A percentile compares a stretch with the other conserved stretches of the same genome.
Conservation (phyloP, 192 early-diverging fungal species). For the Umbelopsis sp. region DNA sequence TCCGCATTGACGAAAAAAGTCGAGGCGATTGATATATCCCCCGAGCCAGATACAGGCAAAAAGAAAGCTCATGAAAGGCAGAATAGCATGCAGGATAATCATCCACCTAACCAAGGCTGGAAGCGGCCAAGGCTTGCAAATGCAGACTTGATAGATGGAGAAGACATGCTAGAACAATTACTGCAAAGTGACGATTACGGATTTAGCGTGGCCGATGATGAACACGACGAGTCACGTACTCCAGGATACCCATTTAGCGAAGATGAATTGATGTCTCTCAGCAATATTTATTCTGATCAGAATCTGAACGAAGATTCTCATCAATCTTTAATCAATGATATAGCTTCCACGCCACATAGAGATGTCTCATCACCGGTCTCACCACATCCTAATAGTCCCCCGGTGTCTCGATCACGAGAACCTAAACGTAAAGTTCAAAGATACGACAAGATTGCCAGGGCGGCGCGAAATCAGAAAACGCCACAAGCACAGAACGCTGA, state of each 20-base stretch:
- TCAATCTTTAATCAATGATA: constrained; percentile 9
- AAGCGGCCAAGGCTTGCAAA: constrained; percentile 10
- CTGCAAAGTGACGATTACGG: constrained; percentile 16
- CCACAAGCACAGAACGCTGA: not conserved
- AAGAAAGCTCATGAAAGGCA: not conserved
- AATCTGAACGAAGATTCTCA: not conserved
- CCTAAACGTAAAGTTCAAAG: constrained; percentile 1
- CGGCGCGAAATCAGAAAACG: not conserved
- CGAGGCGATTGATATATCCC: not conserved
- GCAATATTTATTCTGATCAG: constrained; percentile 5
- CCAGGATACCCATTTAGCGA: constrained; percentile 17
- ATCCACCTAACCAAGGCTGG: not conserved
- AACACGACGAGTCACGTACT: constrained; percentile 1
- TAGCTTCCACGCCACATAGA: constrained; percentile 7
- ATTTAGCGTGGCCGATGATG: not conserved
- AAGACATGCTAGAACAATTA: constrained; percentile 7
- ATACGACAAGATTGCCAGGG: constrained; percentile 11
- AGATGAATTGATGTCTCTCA: constrained; percentile 5
- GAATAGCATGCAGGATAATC: not conserved
- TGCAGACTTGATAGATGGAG: not conserved
- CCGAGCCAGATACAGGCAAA: not conserved
- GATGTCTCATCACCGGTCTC: not conserved
- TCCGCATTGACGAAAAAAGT: constrained; percentile 24
- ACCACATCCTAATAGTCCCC: not conserved
- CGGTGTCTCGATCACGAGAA: not conserved